Percentiles rank a stretch among this genome's conserved stretches.
phyloP scores from a whole-genome alignment of 2,329 filamentous ascomycete species.

The Pyrenochaeta sp. region DNA sequence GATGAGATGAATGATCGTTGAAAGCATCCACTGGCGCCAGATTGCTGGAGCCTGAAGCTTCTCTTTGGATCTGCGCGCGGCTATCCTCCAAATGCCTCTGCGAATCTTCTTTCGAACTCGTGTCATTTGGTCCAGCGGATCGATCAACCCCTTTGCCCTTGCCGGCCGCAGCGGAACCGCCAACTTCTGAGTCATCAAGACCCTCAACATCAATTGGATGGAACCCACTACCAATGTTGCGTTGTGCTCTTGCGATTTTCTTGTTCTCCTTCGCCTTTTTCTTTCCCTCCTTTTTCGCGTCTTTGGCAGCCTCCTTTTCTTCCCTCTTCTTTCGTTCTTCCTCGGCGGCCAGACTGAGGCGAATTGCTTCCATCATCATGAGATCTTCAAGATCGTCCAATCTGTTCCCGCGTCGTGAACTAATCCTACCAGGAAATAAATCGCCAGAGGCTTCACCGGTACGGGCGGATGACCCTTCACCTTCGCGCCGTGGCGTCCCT shows the following conservation, averaged over 20 bases:
- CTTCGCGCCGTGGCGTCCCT: slow-evolving; percentile 52
- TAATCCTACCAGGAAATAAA: slow-evolving; percentile 52
- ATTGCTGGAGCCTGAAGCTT: slow-evolving; percentile 44
- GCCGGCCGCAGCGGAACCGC: slow-evolving; percentile 43
- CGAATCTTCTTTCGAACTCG: slow-evolving; percentile 45
- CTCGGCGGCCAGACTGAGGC: slow-evolving; percentile 87
- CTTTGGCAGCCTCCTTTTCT: slow-evolving; percentile 81
- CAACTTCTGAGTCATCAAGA: slow-evolving; percentile 30
- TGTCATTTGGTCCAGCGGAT: slow-evolving; percentile 48
- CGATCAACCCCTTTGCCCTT: slow-evolving; percentile 59
- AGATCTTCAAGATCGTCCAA: slow-evolving; percentile 94
- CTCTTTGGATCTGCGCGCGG: slow-evolving; percentile 51
- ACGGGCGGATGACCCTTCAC: slow-evolving; percentile 40
- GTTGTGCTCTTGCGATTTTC: slow-evolving; percentile 72
- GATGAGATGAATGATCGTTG: slow-evolving; percentile 53
- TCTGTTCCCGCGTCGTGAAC: slow-evolving; percentile 64
- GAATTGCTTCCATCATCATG: slow-evolving; percentile 98
- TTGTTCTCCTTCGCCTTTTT: slow-evolving; percentile 70
- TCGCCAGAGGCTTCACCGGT: slow-evolving; percentile 44
- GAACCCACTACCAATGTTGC: slow-evolving; percentile 62
- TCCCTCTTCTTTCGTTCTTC: slow-evolving; percentile 89
- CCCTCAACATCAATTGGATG: slow-evolving; percentile 62
- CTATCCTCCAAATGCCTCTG: slow-evolving; percentile 57
- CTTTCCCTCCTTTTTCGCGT: slow-evolving; percentile 85
- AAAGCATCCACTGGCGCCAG: slow-evolving; percentile 53